These are phyloP conservation scores for Taxillus chinensis DNA, from an alignment of 164 flowering plant genomes.

Conservation along the genomic window DNA sequence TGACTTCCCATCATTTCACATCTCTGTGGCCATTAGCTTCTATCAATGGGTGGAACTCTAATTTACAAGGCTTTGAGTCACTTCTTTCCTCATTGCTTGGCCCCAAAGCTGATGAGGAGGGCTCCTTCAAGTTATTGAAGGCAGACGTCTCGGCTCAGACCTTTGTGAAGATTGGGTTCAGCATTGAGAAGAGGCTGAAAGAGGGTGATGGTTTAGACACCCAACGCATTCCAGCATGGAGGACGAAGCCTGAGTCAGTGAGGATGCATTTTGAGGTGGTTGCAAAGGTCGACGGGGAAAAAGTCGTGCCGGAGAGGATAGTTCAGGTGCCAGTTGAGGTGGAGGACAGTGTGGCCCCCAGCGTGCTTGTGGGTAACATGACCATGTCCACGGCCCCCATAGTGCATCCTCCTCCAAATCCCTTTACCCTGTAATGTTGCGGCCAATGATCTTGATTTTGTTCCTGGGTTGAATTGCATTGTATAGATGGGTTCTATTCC, in stretches of 20 bases:
- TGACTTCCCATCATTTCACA: slow-evolving; percentile 48
- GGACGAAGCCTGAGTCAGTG: slow-evolving; percentile 66
- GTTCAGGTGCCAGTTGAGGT: slow-evolving; percentile 49
- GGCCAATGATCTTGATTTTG: not conserved
- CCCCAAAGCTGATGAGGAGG: slow-evolving; percentile 45
- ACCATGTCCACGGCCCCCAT: slow-evolving; percentile 50
- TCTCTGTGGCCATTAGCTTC: slow-evolving; percentile 91
- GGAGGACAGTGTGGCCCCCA: slow-evolving; percentile 49
- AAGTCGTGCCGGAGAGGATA: slow-evolving; percentile 64
- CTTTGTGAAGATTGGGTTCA: slow-evolving; percentile 66
- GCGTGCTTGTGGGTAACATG: slow-evolving; percentile 36
- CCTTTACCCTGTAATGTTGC: slow-evolving; percentile 35
- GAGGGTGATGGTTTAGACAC: slow-evolving; percentile 39
- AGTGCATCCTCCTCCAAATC: slow-evolving; percentile 40
- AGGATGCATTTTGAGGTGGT: slow-evolving; percentile 86
- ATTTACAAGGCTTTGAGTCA: slow-evolving; percentile 65
- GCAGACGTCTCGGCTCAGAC: slow-evolving; percentile 88
- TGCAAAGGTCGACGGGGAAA: slow-evolving; percentile 79
- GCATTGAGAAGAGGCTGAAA: slow-evolving; percentile 60
- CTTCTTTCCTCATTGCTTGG: slow-evolving; percentile 60
- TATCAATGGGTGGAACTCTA: slow-evolving; percentile 60
- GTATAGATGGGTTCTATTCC: not conserved
- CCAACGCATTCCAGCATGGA: slow-evolving; percentile 56
- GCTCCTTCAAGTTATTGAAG: slow-evolving; percentile 65
- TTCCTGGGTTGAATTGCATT: not conserved